phyloP scores from a whole-genome alignment of 345 rosid genomes.

The Rhizophora mangle region DNA sequence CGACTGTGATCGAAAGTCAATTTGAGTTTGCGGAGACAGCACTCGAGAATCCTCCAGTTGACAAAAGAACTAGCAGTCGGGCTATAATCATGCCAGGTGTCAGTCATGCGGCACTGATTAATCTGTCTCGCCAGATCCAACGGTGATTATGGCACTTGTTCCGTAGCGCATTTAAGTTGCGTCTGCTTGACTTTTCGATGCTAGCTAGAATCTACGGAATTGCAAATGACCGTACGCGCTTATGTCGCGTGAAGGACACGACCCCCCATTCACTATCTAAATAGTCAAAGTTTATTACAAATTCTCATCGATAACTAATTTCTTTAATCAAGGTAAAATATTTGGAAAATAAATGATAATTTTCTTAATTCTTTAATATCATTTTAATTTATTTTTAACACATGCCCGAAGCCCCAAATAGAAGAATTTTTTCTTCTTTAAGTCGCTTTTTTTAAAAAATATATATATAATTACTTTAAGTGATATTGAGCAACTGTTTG shows the following conservation, averaged over 20 bases:
- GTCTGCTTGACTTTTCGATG: conserved; percentile 39
- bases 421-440: too few species aligned
- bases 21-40: not conserved
- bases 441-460: too few species aligned
- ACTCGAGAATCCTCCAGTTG: conserved; percentile 31
- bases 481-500: too few species aligned
- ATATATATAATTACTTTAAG: too few species aligned
- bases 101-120: conserved; percentile 19
- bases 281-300: too few species aligned
- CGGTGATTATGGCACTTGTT: conserved; percentile 45
- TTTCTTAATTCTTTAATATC: too few species aligned
- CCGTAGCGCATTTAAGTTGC: conserved; percentile 25
- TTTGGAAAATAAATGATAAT: too few species aligned
- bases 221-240: not conserved
- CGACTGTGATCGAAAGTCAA: conserved; percentile 6
- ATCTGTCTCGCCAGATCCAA: conserved; percentile 36
- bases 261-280: too few species aligned
- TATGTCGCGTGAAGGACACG: conserved; percentile 9
- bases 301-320: too few species aligned
- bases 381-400: too few species aligned
- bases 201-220: conserved; percentile 6
- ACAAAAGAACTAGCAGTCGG: not conserved
- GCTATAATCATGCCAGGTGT: conserved; percentile 31
- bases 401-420: too few species aligned
- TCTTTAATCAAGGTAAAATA: too few species aligned